A percentile compares a stretch with the other conserved stretches of the same genome.
Conservation (phyloP, 2,329 filamentous ascomycete species). For the Alternaria brassicae region DNA sequence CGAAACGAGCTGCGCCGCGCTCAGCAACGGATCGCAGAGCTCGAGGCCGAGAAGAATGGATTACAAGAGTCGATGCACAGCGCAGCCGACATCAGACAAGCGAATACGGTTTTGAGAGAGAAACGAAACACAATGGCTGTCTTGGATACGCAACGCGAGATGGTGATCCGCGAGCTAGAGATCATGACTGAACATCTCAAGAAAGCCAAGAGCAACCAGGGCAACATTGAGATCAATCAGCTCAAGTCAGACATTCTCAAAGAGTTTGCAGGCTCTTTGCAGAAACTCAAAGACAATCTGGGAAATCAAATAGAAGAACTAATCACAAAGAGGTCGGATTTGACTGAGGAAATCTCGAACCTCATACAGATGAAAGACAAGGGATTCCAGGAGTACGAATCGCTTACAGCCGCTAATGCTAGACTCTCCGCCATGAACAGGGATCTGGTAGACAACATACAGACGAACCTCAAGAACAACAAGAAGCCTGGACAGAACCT, state of each 20-base stretch:
- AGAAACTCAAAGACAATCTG: conserved; percentile 81
- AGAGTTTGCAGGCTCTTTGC: conserved; percentile 68
- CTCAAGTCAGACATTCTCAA: conserved; percentile 68
- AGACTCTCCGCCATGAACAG: conserved; percentile 96
- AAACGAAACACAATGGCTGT: conserved; percentile 96
- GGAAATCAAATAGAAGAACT: conserved; percentile 80
- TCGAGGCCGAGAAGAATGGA: conserved; percentile 77
- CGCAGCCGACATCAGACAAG: conserved; percentile 70
- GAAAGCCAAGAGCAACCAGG: conserved; percentile 79
- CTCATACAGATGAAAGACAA: conserved; percentile 88
- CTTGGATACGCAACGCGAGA: conserved; percentile 91
- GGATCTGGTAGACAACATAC: conserved; percentile 90
- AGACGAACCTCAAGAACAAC: conserved; percentile 87
- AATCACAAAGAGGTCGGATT: conserved; percentile 82
- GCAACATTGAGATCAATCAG: conserved; percentile 78
- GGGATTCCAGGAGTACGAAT: conserved; percentile 93
- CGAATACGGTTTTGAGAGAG: conserved; percentile 87
- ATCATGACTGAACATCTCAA: conserved; percentile 88
- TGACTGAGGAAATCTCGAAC: conserved; percentile 84
- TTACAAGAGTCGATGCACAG: conserved; percentile 62
- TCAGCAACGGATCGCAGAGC: conserved; percentile 83
- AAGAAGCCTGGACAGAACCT: conserved; percentile 57
- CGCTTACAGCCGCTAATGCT: conserved; percentile 90
- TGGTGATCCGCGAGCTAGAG: conserved; percentile 91
- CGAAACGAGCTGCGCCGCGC: conserved; percentile 80